Base-by-base conservation (phyloP, 2,329 filamentous ascomycete species). In the Phialophora tarda region DNA sequence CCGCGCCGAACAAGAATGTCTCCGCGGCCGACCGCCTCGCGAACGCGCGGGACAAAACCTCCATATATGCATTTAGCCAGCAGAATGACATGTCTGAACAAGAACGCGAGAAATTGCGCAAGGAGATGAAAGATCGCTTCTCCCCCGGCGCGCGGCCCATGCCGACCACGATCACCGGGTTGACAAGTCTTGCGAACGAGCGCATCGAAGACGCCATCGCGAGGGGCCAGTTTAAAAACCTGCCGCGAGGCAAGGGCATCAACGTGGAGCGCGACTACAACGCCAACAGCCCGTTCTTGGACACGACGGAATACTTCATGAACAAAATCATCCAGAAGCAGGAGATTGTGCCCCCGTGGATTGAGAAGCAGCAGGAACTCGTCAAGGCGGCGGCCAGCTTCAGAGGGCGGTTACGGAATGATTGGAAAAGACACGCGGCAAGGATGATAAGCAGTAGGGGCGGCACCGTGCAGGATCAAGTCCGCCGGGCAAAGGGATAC, bases 271-370 rank as follows among this genome's bases (percentile, higher is more conserved):
- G 90, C n/a, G 93, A 98, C 72, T 82, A 91, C 59, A 88, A 91
- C 71, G 91, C 91, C 0, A 90, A 89, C 72, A 96, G 90, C 72
- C 93, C 95, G 0, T 98, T 96, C 74, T 87, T 98, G 64, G 92
- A 98, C 75, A 98, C 94, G 0, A 98, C 95, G 0, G 94, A 98
- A 78, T 97, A 97, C 77, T 91, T 98, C 73, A 90, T 98, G 90
- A 98, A 99, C 80, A 95, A 96, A 79, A 97, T 98, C 82, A 97
- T 99, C 69, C 91, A 97, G 79, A 90, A 91, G 65, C 95, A 99
- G 78, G 93, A 97, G 23, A 91, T 98, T 66, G 92, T 96, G 0
- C 95, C 95, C 0, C 94, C 94, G 0, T 99, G 95, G 95, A 98
- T 99, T 66, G 95, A 99, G 79, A 98, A 97, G 79, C 95, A 99